Evolutionary conservation across 768 basidiomycete species (phyloP).

Genomic region (Boletus eberwhitei): DNA sequence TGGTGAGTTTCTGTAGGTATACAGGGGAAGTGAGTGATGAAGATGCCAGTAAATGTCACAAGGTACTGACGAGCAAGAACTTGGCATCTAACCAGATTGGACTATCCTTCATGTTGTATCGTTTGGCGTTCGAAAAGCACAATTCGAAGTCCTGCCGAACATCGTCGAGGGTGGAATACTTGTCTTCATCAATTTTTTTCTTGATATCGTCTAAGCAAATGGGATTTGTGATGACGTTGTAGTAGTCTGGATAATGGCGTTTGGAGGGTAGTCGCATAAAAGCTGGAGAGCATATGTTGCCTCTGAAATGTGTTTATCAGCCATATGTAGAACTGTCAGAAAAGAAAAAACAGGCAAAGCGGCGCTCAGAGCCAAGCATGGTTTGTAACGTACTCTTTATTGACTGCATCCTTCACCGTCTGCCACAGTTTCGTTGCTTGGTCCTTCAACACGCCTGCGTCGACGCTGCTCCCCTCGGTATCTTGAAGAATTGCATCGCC

Average conservation of each 20-base stretch:
- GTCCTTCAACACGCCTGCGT: constrained; percentile 47
- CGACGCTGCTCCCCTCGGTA: constrained; percentile 23
- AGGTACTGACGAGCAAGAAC: constrained; percentile 61
- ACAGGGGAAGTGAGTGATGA: not conserved
- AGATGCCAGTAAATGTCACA: not conserved
- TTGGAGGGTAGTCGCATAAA: constrained; percentile 72
- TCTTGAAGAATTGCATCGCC: constrained; percentile 18
- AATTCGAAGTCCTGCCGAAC: constrained; percentile 72
- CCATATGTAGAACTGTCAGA: constrained; percentile 35
- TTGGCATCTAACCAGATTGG: constrained; percentile 81
- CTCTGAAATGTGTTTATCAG: constrained; percentile 43
- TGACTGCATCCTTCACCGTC: constrained; percentile 75
- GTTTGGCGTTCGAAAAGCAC: constrained; percentile 78
- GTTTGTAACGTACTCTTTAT: constrained; percentile 79
- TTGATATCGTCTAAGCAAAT: constrained; percentile 91
- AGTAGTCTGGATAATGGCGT: constrained; percentile 84
- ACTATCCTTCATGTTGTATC: constrained; percentile 79
- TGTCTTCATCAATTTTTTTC: constrained; percentile 58
- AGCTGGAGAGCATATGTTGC: constrained; percentile 56
- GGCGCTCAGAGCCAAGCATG: constrained; percentile 29
- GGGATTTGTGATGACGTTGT: constrained; percentile 70
- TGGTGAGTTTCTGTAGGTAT: constrained; percentile 42
- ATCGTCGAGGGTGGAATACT: constrained; percentile 60
- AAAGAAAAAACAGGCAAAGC: constrained; percentile 44
- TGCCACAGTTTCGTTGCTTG: constrained; percentile 73